Conservation (phyloP, 2,329 filamentous ascomycete species). For the Ascochyta pisi region DNA sequence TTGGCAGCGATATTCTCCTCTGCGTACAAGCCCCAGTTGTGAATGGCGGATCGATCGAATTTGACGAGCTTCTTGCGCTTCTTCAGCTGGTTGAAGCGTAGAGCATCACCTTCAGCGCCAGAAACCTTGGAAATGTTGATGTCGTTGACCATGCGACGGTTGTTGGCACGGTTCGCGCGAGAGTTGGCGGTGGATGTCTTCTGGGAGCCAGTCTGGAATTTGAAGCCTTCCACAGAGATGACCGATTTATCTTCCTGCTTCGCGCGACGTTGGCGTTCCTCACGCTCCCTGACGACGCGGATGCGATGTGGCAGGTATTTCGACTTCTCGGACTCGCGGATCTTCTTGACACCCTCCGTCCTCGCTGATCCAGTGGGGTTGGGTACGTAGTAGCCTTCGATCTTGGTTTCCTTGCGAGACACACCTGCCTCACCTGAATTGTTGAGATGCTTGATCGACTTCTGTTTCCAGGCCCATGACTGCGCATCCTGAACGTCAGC, state of each 20-base stretch:
- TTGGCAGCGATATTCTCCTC: slow-evolving; percentile 97
- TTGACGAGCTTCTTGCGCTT: slow-evolving; percentile 99
- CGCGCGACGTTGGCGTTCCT: slow-evolving; percentile 84
- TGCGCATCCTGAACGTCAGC: slow-evolving; percentile 64
- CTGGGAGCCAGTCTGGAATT: slow-evolving; percentile 74
- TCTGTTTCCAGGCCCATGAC: slow-evolving; percentile 74
- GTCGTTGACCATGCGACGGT: slow-evolving; percentile 91
- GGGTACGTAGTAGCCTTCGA: slow-evolving; percentile 78
- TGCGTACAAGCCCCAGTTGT: slow-evolving; percentile 98
- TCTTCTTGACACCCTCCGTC: slow-evolving; percentile 93
- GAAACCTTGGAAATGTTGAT: slow-evolving; percentile 90
- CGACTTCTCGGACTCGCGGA: slow-evolving; percentile 95
- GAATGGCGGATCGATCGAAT: slow-evolving; percentile 95
- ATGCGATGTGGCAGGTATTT: slow-evolving; percentile 98
- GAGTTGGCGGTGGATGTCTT: slow-evolving; percentile 87
- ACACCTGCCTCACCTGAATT: slow-evolving; percentile 62
- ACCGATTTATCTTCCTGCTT: slow-evolving; percentile 62
- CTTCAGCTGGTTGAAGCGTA: slow-evolving; percentile 98
- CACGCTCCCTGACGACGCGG: slow-evolving; percentile 88
- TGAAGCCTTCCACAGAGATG: slow-evolving; percentile 52
- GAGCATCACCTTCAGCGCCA: slow-evolving; percentile 79
- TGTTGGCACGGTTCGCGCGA: slow-evolving; percentile 91
- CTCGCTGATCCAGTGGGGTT: slow-evolving; percentile 86
- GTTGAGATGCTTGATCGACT: slow-evolving; percentile 74
- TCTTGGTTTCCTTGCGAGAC: slow-evolving; percentile 60